Evolutionary conservation across 2,329 filamentous ascomycete species (phyloP), one percentile per base, ranked within the genome.

Genomic region (Pseudogymnoascus sp.): DNA sequence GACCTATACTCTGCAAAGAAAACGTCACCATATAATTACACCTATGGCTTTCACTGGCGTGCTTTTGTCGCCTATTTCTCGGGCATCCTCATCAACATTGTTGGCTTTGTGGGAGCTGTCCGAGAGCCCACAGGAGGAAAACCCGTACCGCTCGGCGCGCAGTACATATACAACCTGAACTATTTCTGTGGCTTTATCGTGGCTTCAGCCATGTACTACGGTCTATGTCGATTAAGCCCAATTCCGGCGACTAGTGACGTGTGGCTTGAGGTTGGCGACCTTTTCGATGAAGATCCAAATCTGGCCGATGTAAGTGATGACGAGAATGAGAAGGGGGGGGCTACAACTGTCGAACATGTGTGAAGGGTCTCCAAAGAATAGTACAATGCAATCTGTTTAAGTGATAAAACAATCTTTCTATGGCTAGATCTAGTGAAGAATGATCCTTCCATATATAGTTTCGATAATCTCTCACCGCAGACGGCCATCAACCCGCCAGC

Each of bases 141-240:
- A 14, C 37, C 37, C n/a, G 78, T 1, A 0, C 91, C 96, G 0
- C 78, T 84, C 6, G 92, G 88, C 1, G 93, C 93, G 2, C 85
- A 82, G 0, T 96, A 96, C 72, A 85, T 97, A 65, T 97, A 96
- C 79, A 90, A 92, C 68, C 72, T 97, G 69, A 96, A 96, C 75
- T 97, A 93, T 79, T 96, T 97, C 74, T 83, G 83, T 56, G 93
- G 93, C 0, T 93, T 96, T 72, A 79, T 91, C 59, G 82, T 96
- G 10, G 83, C 90, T 0, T 78, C 79, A 0, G 72, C 67, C 0
- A 76, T 86, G 6, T 96, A 97, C 76, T 95, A 84, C 77, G 62
- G 74, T 0, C 79, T 96, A 1, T 92, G 87, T 73, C 82, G 78
- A 64, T 33, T 92, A 24, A 89, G 76, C 66, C 91, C 91, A 0